Conservation (phyloP, 2,329 filamentous ascomycete genomes). For the Purpureocillium takamizusanense region DNA sequence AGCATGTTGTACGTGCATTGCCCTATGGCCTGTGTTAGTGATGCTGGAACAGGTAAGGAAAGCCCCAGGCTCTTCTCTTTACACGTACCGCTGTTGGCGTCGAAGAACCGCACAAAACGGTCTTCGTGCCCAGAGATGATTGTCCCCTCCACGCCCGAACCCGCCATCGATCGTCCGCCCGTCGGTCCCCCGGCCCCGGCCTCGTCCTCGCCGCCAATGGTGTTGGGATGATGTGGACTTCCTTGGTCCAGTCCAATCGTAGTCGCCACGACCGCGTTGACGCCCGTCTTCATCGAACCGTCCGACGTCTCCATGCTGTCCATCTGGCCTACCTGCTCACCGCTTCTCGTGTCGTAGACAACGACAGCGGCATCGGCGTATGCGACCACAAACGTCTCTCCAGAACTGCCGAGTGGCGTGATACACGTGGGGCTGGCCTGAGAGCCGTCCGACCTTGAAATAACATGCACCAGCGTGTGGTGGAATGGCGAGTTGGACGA, state of each 20-base stretch:
- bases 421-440: conserved; percentile 83
- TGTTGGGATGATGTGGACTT: conserved; percentile 42
- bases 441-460: conserved; percentile 56
- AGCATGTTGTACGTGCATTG: conserved; percentile 99
- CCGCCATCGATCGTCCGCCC: conserved; percentile 53
- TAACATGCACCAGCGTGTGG: conserved; percentile 80
- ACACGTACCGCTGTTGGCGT: conserved; percentile 94
- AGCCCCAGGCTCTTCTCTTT: no score
- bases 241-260: conserved; percentile 70
- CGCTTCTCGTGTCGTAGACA: conserved; percentile 85
- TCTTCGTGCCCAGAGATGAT: conserved; percentile 97
- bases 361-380: conserved; percentile 86
- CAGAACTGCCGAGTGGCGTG: conserved; percentile 71
- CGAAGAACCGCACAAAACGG: conserved; percentile 91
- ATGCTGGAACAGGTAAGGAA: no score
- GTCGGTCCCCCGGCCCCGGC: conserved; percentile 67
- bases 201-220: conserved; percentile 63
- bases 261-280: conserved; percentile 86
- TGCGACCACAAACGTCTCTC: conserved; percentile 85
- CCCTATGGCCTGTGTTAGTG: conserved; percentile 42
- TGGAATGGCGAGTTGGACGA: conserved; percentile 81
- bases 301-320: conserved; percentile 91
- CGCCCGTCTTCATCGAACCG: conserved; percentile 65
- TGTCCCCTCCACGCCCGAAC: conserved; percentile 79
- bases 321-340: conserved; percentile 88